Percentiles rank a stretch among this genome's conserved stretches.
Conservation (phyloP, 2,329 filamentous ascomycete genomes). For the Verruconis gallopava region DNA sequence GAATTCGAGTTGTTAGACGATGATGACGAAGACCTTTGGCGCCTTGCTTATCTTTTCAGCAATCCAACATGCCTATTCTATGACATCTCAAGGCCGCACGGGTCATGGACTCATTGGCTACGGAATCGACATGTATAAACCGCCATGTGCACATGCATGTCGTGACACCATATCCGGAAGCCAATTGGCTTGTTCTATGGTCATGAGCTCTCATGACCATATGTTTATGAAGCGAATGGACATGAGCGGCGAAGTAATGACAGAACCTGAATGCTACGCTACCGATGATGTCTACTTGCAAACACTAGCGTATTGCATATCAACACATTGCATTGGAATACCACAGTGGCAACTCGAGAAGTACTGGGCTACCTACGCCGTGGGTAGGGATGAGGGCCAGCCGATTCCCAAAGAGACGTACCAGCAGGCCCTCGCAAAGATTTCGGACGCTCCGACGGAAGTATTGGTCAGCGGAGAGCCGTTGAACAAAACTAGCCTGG, state of each 20-base stretch:
- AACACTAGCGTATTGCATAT: constrained; percentile 15
- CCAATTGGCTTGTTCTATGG: constrained; percentile 10
- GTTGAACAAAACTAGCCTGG: constrained; percentile 8
- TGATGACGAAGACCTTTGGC: no score
- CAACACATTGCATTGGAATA: constrained; percentile 11
- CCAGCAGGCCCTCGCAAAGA: constrained; percentile 6
- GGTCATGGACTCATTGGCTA: constrained; percentile 15
- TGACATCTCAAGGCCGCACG: constrained; percentile 6
- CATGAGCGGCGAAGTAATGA: neutral
- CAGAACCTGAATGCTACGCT: constrained; percentile 14
- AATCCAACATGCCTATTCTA: neutral
- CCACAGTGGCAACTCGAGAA: constrained; percentile 13
- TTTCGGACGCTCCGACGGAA: neutral
- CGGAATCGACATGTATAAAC: constrained; percentile 13
- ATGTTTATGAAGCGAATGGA: constrained; percentile 1
- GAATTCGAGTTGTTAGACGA: no score
- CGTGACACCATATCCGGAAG: constrained; percentile 11
- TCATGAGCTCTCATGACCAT: neutral
- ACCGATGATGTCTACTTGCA: constrained; percentile 14
- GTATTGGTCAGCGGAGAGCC: neutral
- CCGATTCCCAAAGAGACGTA: constrained; percentile 8
- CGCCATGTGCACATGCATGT: constrained; percentile 13
- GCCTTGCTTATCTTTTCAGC: neutral
- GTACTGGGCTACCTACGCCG: constrained; percentile 9
- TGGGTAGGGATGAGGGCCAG: constrained; percentile 1